Evolutionary conservation across 768 basidiomycete genomes (phyloP), one percentile per base, ranked within the genome.

Genomic region (Lepiota brunneoincarnata): DNA sequence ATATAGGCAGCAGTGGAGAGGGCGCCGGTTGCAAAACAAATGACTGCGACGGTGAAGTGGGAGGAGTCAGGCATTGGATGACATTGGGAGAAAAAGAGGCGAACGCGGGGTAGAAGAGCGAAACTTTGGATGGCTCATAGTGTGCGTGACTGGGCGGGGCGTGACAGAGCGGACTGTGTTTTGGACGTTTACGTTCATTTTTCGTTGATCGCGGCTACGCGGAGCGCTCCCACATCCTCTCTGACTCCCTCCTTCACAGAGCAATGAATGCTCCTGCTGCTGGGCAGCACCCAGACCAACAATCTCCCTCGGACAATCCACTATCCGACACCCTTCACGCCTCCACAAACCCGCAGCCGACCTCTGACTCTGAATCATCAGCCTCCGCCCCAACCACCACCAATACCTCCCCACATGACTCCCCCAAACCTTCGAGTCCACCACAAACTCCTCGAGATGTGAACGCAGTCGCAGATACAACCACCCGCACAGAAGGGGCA

Each of bases 1-100:
- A 98, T 98, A 73, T 93, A 98, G 51, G 83, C 79, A 24, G 90
- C 93, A 69, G 98, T 98, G 20, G 85, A 91, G 35, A 89, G 69
- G 36, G 86, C 62, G 41, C 84, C 77, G 40, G 42, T 43, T 24
- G 18, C 18, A 23, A 43, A 43, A 21, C 42, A 44, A 26, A 23
- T 15, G 4, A 74, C 74, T 23, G 78, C 77, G 61, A 78, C 67
- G 47, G 77, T 72, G 64, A 80, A 67, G 54, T 31, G 31, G 31
- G 31, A 31, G 31, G 31, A n/a, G 28, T 46, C 44, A 46, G 44
- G 26, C 26, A 46, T 46, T n/a, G 28, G 23, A 10, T 20, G 14
- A 14, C 14, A 24, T 15, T 21, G 42, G 17, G 40, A 20, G 40
- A 20, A 20, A 10, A n/a, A n/a, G n/a, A n/a, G n/a, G n/a, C n/a